Conservation (phyloP, 306 rosid genomes). For the Prosopis cineraria region DNA sequence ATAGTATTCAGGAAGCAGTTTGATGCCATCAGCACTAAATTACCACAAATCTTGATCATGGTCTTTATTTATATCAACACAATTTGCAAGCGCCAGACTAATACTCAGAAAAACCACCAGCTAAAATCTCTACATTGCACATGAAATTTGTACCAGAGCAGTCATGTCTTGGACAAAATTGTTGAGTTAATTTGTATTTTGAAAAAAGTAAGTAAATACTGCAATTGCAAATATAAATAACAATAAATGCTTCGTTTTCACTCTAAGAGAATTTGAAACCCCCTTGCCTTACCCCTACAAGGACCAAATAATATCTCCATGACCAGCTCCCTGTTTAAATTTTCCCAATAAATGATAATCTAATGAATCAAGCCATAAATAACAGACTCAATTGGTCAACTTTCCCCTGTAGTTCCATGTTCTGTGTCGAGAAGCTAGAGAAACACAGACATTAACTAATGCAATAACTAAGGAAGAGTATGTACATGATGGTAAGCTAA, state of each 20-base stretch:
- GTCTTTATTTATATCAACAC: not conserved
- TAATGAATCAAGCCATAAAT: conserved; percentile 1
- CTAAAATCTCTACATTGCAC: not conserved
- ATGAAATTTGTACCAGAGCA: not conserved
- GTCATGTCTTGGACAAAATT: not conserved
- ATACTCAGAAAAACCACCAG: conserved; percentile 12
- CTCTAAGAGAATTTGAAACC: too few species aligned
- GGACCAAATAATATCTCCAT: conserved; percentile 2
- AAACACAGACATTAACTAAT: conserved; percentile 1
- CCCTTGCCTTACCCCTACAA: too few species aligned
- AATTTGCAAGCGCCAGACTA: not conserved
- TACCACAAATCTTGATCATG: not conserved
- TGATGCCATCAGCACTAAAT: conserved; percentile 15
- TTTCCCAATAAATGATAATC: not conserved
- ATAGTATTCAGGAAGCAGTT: conserved; percentile 24
- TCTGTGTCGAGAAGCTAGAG: not conserved
- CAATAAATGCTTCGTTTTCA: too few species aligned
- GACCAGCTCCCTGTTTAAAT: not conserved
- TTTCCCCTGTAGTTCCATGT: not conserved
- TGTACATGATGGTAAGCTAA: not conserved
- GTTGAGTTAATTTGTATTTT: too few species aligned
- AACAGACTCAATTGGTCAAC: not conserved
- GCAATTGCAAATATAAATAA: too few species aligned
- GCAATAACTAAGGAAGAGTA: conserved; percentile 19
- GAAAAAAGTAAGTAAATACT: too few species aligned